Percentiles rank a stretch among this genome's conserved stretches.
Evolutionary conservation across 345 rosid species (phyloP).

Genomic region (Gossypium arboreum): DNA sequence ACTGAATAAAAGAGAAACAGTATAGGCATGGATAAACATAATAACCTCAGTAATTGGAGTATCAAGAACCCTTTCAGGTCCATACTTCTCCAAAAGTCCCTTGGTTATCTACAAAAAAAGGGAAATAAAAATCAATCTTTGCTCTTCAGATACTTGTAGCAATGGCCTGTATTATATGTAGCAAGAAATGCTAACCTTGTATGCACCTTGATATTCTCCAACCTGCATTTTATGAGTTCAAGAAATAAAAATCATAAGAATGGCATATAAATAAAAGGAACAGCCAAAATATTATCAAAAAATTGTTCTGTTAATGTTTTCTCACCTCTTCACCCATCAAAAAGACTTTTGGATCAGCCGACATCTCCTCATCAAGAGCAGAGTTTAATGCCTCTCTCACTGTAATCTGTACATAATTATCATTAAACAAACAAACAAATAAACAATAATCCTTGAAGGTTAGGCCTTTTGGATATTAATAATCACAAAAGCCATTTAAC

Average conservation of each 20-base stretch:
- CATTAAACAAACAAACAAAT: background rate
- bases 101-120: slow-evolving; percentile 35
- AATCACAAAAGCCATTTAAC: background rate
- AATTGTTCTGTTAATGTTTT: background rate
- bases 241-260: background rate
- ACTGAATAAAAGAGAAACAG: background rate
- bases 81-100: slow-evolving; percentile 70
- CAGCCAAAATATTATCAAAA: background rate
- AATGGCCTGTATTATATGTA: background rate
- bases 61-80: slow-evolving; percentile 89
- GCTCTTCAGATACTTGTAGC: background rate
- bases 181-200: slow-evolving; percentile 50
- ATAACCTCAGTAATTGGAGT: slow-evolving; percentile 96
- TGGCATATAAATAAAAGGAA: slow-evolving; percentile 1
- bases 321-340: slow-evolving; percentile 83
- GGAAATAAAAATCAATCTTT: slow-evolving; percentile 1
- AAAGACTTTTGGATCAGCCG: slow-evolving; percentile 72
- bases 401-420: slow-evolving; percentile 44
- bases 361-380: slow-evolving; percentile 85
- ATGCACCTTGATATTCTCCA: slow-evolving; percentile 88
- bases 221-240: slow-evolving; percentile 40
- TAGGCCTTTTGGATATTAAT: background rate
- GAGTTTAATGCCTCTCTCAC: slow-evolving; percentile 85
- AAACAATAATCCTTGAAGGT: background rate
- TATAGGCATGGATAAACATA: slow-evolving; percentile 1